phyloP scores from a whole-genome alignment of 768 basidiomycete genomes.

The Pleurotus sapidus region DNA sequence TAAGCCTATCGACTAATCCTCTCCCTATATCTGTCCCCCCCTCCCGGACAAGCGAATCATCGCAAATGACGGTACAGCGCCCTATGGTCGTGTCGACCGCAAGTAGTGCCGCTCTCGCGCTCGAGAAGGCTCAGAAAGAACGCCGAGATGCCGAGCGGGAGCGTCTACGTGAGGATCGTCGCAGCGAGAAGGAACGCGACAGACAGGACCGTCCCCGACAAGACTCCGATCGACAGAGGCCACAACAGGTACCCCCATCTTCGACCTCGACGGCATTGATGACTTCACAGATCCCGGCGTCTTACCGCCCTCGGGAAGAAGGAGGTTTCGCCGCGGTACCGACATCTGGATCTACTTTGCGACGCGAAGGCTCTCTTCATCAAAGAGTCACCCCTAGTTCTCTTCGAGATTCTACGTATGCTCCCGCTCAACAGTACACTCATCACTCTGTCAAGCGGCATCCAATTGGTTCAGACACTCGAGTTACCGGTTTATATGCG shows the following conservation, averaged over 20 bases:
- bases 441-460: background rate
- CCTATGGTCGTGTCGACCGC: conserved; percentile 40
- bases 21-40: conserved; percentile 11
- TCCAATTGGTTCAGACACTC: background rate
- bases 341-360: conserved; percentile 3
- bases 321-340: background rate
- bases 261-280: conserved; percentile 6
- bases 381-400: conserved; percentile 1
- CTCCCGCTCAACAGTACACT: conserved; percentile 1
- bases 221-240: background rate
- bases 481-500: conserved; percentile 4
- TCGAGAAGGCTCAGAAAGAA: conserved; percentile 41
- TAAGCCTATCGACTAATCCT: conserved; percentile 9
- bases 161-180: conserved; percentile 20
- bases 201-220: background rate
- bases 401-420: conserved; percentile 3
- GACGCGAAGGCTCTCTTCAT: conserved; percentile 4
- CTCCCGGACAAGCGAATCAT: conserved; percentile 13
- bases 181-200: conserved; percentile 10
- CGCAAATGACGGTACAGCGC: conserved; percentile 7
- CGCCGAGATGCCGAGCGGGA: conserved; percentile 29
- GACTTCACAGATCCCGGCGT: conserved; percentile 5
- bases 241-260: conserved; percentile 1
- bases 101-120: conserved; percentile 49
- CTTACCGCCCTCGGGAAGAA: background rate